Conservation (phyloP, 179 eudicot genomes). For the Patellifolia procumbens region DNA sequence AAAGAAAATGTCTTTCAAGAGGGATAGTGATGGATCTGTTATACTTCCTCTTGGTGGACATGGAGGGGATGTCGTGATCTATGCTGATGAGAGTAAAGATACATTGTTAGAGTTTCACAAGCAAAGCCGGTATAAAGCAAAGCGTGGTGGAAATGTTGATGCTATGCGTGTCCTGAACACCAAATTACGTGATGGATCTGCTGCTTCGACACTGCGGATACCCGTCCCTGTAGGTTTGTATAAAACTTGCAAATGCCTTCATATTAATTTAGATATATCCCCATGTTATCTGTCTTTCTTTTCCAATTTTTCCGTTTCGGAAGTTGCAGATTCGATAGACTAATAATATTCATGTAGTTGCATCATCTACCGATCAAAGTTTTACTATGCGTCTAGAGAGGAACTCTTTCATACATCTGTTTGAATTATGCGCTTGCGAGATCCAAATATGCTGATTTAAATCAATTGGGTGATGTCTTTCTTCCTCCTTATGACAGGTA, state of each 20-base stretch:
- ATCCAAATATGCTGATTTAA: background rate
- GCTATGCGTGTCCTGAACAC: conserved; percentile 79
- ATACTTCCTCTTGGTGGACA: conserved; percentile 89
- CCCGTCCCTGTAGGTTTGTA: conserved; percentile 91
- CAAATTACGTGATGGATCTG: conserved; percentile 56
- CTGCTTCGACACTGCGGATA: conserved; percentile 73
- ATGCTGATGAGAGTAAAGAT: conserved; percentile 82
- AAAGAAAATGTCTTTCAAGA: conserved; percentile 57
- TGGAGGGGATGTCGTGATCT: conserved; percentile 92
- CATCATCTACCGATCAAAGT: conserved; percentile 5
- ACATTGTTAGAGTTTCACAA: conserved; percentile 81
- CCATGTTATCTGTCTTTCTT: background rate
- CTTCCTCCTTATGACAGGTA: conserved; percentile 51
- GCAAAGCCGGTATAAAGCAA: conserved; percentile 66
- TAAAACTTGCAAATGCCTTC: background rate
- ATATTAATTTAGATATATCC: background rate
- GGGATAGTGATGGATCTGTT: conserved; percentile 92
- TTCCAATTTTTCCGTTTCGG: background rate
- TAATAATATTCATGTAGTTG: background rate
- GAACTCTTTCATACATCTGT: too few relatives aligned
- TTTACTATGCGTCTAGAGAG: background rate
- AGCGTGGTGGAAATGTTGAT: conserved; percentile 92
- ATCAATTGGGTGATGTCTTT: background rate
- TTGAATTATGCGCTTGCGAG: background rate
- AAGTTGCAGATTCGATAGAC: conserved; percentile 1